Base-by-base conservation (phyloP, 2,329 filamentous ascomycete genomes). In the Neopestalotiopsis rosae region DNA sequence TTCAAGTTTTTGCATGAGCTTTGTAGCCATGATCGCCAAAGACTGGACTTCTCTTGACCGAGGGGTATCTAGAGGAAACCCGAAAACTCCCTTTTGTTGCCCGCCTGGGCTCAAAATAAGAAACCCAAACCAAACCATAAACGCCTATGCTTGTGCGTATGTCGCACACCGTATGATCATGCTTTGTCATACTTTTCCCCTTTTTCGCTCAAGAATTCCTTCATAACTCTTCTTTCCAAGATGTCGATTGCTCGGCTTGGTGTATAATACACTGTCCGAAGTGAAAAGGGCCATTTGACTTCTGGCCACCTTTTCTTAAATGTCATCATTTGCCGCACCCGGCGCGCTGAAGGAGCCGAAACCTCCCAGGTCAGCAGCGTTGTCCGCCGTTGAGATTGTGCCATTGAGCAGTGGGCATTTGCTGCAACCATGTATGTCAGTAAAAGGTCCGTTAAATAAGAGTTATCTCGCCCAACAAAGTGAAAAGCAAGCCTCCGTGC, bases 381-480 rank as follows among this genome's bases (percentile, higher is more conserved):
- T 83, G 71, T 86, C 87, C 73, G 88, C 86, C 52, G 84, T 82
- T 72, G 92, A 91, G 84, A 92, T 92, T 40, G 92, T 93, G 66
- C 94, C 94, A 78, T 97, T 97, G 71, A 97, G 90, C 79, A 96
- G 85, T 62, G 94, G 94, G 79, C 94, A 97, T 94, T 86, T 78
- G 70, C 73, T 78, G 68, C 68, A 68, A 69, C 69, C 30, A 68
- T 70, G 14, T 66, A 69, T 61, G 75, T 79, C 76, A 80, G 78
- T 74, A 71, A 63, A 66, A 24, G 45, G 20, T n/a, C 34, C 45
- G 17, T 17, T 20, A 17, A 67, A 52, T 30, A 30, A 72, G 30
- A 69, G 68, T 9, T 59, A 24, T 17, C 12, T 38, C 14, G 17
- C 30, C 5, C 10, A 52, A 20, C 14, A 17, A 52, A 52, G 45